These are phyloP conservation scores for Lactifluus pinguis DNA, from an alignment of 768 basidiomycete species.

Conservation along the genomic window DNA sequence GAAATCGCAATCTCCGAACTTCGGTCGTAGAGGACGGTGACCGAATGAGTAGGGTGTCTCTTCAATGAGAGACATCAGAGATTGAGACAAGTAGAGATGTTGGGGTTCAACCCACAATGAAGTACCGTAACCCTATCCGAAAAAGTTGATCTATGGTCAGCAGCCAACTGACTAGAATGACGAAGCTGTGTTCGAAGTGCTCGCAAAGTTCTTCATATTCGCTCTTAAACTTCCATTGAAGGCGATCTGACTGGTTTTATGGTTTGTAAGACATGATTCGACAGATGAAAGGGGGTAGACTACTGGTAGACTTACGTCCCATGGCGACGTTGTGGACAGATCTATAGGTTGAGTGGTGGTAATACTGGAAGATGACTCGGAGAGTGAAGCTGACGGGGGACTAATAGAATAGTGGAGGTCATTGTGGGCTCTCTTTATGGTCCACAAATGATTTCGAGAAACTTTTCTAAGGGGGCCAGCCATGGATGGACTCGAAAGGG, in stretches of 20 bases:
- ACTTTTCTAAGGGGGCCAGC: conserved; percentile 10
- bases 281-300: neutral
- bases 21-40: neutral
- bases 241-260: neutral
- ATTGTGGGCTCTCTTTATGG: conserved; percentile 11
- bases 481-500: neutral
- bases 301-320: conserved; percentile 8
- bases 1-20: neutral
- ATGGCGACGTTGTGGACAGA: neutral
- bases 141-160: neutral
- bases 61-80: neutral
- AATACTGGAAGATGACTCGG: neutral
- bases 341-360: neutral
- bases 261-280: neutral
- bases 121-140: neutral
- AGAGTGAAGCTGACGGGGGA: neutral
- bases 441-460: conserved; percentile 7
- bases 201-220: conserved; percentile 10
- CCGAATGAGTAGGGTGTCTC: neutral
- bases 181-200: neutral
- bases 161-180: conserved; percentile 5
- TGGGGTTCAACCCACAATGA: neutral
- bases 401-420: conserved; percentile 4
- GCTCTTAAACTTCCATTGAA: conserved; percentile 8
- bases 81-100: neutral